phyloP scores from a whole-genome alignment of 805 yeast genomes.

The Metschnikowia noctiluminum region DNA sequence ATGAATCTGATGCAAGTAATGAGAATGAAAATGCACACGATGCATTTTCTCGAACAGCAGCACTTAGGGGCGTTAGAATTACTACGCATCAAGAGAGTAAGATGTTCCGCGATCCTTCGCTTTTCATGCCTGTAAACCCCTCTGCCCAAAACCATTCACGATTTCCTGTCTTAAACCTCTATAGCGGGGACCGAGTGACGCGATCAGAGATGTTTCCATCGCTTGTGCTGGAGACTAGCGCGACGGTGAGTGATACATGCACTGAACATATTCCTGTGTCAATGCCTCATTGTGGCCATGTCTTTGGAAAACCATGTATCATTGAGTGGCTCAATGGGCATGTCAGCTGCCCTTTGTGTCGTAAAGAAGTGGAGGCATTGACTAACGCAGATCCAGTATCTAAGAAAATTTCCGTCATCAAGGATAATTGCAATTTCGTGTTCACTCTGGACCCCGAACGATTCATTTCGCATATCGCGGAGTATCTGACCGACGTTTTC shows the following conservation, averaged over 20 bases:
- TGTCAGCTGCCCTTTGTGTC: conserved; percentile 19
- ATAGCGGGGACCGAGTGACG: conserved; percentile 7
- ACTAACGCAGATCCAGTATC: conserved; percentile 9
- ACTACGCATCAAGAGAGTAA: background rate
- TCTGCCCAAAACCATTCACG: conserved; percentile 9
- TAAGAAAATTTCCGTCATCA: conserved; percentile 8
- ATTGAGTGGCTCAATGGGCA: conserved; percentile 17
- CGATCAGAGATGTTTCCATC: conserved; percentile 13
- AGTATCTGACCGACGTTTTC: conserved; percentile 36
- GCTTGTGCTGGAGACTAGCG: conserved; percentile 3
- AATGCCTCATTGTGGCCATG: conserved; percentile 18
- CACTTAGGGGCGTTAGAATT: conserved; percentile 4
- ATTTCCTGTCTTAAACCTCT: conserved; percentile 11
- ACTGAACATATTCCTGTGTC: conserved; percentile 15
- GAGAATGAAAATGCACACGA: conserved; percentile 1
- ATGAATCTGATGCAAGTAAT: background rate
- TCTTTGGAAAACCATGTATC: conserved; percentile 18
- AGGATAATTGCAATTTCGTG: conserved; percentile 10
- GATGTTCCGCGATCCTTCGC: conserved; percentile 13
- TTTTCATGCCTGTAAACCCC: conserved; percentile 14
- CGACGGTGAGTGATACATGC: conserved; percentile 1
- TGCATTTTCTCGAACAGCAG: background rate
- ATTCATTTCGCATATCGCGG: conserved; percentile 23
- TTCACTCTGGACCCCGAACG: conserved; percentile 14
- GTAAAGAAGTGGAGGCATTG: conserved; percentile 17